phyloP scores from a whole-genome alignment of 225 moss, liverwort and hornwort species.

The Asterella californica region DNA sequence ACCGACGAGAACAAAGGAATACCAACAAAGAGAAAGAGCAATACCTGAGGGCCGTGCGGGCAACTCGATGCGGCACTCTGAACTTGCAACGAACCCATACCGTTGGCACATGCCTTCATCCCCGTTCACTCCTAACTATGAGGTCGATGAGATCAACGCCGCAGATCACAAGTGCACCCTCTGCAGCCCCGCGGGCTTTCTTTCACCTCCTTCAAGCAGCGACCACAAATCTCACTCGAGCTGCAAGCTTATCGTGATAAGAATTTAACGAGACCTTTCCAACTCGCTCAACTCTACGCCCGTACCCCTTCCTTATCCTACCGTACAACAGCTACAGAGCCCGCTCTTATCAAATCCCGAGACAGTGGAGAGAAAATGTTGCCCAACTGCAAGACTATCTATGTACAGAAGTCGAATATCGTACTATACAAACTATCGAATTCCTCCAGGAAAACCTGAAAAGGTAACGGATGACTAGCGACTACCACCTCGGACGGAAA shows the following conservation, averaged over 20 bases:
- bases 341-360: neutral
- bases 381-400: neutral
- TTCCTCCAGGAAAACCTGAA: neutral
- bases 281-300: neutral
- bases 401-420: slow-evolving; percentile 2
- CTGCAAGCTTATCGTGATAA: neutral
- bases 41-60: slow-evolving; percentile 23
- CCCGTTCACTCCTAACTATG: slow-evolving; percentile 20
- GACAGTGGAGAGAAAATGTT: slow-evolving; percentile 4
- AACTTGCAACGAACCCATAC: slow-evolving; percentile 34
- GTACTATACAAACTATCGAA: neutral
- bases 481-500: neutral
- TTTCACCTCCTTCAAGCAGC: neutral
- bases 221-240: neutral
- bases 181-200: neutral
- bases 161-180: neutral
- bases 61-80: slow-evolving; percentile 27
- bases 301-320: neutral
- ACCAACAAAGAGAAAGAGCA: neutral
- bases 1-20: no score
- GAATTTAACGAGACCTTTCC: neutral
- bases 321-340: neutral
- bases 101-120: slow-evolving; percentile 43
- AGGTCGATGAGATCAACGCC: neutral
- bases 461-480: neutral